phyloP scores from a whole-genome alignment of 768 basidiomycete genomes.

The Lentinula guzmanii region DNA sequence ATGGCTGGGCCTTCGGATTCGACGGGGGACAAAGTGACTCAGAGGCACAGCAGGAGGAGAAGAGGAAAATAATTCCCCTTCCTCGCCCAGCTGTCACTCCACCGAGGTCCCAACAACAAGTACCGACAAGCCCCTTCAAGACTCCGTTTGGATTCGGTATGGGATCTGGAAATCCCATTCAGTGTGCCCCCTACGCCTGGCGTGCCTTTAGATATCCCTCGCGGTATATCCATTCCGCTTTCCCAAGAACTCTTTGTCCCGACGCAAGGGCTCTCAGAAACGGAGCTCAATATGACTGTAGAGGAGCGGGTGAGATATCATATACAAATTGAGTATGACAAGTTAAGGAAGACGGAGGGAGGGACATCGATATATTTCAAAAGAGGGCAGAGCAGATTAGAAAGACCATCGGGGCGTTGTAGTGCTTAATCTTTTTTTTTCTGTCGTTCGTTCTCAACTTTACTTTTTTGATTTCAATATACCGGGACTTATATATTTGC shows the following conservation, averaged over 20 bases:
- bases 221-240: conserved; percentile 21
- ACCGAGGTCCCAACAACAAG: conserved; percentile 11
- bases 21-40: not conserved
- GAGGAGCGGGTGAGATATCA: conserved; percentile 82
- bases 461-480: not conserved
- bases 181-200: conserved; percentile 3
- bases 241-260: conserved; percentile 41
- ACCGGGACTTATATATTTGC: too few species aligned
- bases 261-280: conserved; percentile 45
- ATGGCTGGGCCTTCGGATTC: not conserved
- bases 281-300: conserved; percentile 72
- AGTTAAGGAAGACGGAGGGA: conserved; percentile 47
- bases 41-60: not conserved
- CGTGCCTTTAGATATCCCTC: not conserved
- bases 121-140: conserved; percentile 9
- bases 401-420: conserved; percentile 26
- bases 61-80: not conserved
- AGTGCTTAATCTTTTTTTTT: not conserved
- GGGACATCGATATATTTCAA: conserved; percentile 43
- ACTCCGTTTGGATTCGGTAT: conserved; percentile 2
- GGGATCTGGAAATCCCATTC: not conserved
- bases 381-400: conserved; percentile 35
- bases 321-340: conserved; percentile 62
- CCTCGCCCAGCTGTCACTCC: conserved; percentile 9
- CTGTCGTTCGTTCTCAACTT: not conserved